Conservation (phyloP, 371 early-diverging fungal genomes). For the Mucor piriformis region DNA sequence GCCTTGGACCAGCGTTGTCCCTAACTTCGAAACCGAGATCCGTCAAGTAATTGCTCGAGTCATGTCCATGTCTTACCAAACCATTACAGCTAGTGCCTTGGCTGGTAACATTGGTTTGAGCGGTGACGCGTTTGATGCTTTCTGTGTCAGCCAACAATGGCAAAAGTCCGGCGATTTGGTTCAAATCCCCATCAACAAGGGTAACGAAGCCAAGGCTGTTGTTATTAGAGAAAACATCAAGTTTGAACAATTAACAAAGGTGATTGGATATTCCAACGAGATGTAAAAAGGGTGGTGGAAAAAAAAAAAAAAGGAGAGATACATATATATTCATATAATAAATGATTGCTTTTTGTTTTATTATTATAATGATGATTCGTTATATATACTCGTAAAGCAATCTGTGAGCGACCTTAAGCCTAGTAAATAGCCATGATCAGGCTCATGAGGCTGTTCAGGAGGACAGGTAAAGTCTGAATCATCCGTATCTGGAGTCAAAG, state of each 20-base stretch:
- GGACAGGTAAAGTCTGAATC: slow-evolving; percentile 52
- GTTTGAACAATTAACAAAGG: slow-evolving; percentile 80
- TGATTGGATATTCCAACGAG: slow-evolving; percentile 72
- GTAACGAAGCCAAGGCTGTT: slow-evolving; percentile 81
- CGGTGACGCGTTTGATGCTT: slow-evolving; percentile 66
- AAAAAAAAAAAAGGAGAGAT: neutral
- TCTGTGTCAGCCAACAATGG: slow-evolving; percentile 72
- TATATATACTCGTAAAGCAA: slow-evolving; percentile 63
- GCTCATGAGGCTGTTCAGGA: slow-evolving; percentile 54
- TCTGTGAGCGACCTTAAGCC: slow-evolving; percentile 69
- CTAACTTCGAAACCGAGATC: slow-evolving; percentile 76
- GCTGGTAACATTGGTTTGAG: slow-evolving; percentile 70
- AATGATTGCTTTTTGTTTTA: neutral
- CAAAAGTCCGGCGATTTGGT: slow-evolving; percentile 63
- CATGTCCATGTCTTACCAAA: slow-evolving; percentile 81
- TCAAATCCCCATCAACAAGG: slow-evolving; percentile 77
- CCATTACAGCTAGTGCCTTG: slow-evolving; percentile 62
- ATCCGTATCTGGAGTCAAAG: slow-evolving; percentile 42
- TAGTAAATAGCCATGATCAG: slow-evolving; percentile 76
- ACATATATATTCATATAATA: neutral
- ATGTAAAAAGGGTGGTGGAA: slow-evolving; percentile 32
- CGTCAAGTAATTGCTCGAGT: slow-evolving; percentile 74
- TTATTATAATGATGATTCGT: slow-evolving; percentile 2
- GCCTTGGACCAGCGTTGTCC: slow-evolving; percentile 64
- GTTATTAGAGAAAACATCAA: slow-evolving; percentile 86